Base-by-base conservation (phyloP, 352 stramenopile genomes). In the Phytophthora sp. region DNA sequence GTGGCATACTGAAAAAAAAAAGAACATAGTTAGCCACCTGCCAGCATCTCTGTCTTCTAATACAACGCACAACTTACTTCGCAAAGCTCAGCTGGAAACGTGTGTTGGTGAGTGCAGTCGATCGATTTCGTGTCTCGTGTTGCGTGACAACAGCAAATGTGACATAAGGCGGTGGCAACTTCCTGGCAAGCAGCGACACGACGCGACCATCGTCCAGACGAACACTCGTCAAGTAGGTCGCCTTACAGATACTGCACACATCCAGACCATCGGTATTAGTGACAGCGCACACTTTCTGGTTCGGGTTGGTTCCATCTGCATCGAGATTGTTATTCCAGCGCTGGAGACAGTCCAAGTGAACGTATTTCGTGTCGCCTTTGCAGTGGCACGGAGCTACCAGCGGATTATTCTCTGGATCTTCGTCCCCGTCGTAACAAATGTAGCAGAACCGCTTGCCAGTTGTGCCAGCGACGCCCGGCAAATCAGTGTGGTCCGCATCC, bases 371-470 rank as follows among this genome's bases (percentile, higher is more conserved):
- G 74, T 97, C 91, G 23, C 91, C 90, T 57, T 97, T 97, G 71
- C 91, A 98, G 50, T 96, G 77, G 63, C 91, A 98, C 4, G 91
- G 91, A 11, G 91, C 89, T 8, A 98, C 89, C 4, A 98, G 79
- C 35, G 90, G 90, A 66, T 98, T 97, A 41, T 83, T 79, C 0
- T 91, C 76, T 2, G 84, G 72, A 33, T 96, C 84, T 60, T 96
- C 88, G 41, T 96, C 90, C 45, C 80, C 86, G 57, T 98, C 91
- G 73, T 97, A 97, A 73, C 91, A 98, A 84, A 98, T 98, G 75
- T 98, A 98, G 71, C 91, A 98, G 62, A 94, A 92, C 20, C 69
- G 63, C 42, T 92, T 92, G 63, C 73, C 79, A 16, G 70, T 58
- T 11, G 70, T 70, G 2, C 69, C 73, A 3, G 75, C 64, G 9